Base-by-base conservation (phyloP, 495 filamentous ascomycete species). In the Tuber aestivum region DNA sequence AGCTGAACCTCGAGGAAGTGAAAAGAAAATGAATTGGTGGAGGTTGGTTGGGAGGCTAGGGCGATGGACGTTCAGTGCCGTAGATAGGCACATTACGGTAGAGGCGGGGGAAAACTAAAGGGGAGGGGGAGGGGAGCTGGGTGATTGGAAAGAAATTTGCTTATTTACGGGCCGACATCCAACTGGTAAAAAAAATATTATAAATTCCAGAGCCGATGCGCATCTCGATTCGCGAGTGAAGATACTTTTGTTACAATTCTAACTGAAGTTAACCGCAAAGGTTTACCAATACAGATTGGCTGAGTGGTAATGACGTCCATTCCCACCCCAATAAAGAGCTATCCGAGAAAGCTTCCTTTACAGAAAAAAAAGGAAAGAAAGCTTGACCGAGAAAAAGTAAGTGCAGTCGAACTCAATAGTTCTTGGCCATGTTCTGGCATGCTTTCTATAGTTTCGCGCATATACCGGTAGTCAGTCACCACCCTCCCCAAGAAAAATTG, bases 351-450 rank as follows among this genome's bases (percentile, higher is more conserved):
- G 56, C 27, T 35, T 35, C 20, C 12, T 65, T 35, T 35, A 18
- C 56, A 35, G 16, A 16, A 35, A 18, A 35, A 65, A 65, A 56
- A 9, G 23, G 16, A 32, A 61, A 35, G 20, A 35, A 18, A 9
- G 0, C 2, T 18, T 35, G 56, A 35, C 7, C 27, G 2, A 35
- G 12, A 65, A 35, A 65, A 65, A 65, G 56, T 35, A 65, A 65
- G 27, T 65, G 56, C 27, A 65, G 12, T 14, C 35, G 56, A 65
- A 71, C 75, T 84, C 93, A 97, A 87, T 96, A 97, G 84, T 91
- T 92, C 85, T 87, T 92, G 72, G 95, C 92, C 81, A 94, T 93
- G 81, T 87, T 86, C 89, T 98, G 95, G 88, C 95, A 98, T 72
- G 95, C 93, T 88, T 97, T 97, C 90, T 91, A 76, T 81, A 76